Percentiles rank a stretch among this genome's conserved stretches.
Evolutionary conservation across 2,329 filamentous ascomycete genomes (phyloP).

Genomic region (Trichoderma sp.): DNA sequence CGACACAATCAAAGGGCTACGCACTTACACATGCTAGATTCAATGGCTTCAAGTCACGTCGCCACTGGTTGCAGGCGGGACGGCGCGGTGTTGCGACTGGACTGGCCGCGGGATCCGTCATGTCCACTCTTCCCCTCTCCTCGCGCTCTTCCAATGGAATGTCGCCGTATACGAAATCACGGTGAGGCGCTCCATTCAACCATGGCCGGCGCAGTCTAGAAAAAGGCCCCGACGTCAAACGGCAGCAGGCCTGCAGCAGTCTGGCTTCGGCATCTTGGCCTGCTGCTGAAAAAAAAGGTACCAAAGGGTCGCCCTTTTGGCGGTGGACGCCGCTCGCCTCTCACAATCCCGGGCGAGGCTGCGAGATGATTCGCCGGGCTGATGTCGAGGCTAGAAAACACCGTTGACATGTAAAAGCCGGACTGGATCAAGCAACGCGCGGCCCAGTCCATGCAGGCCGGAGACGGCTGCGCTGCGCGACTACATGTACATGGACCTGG

Average conservation of each 20-base stretch:
- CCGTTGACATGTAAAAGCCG: background rate
- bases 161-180: background rate
- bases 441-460: constrained; percentile 13
- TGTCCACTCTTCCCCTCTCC: background rate
- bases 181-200: constrained; percentile 4
- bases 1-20: background rate
- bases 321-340: background rate
- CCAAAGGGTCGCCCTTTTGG: background rate
- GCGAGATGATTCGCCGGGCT: constrained; percentile 12
- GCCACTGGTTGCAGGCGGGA: constrained; percentile 14
- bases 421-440: constrained; percentile 22
- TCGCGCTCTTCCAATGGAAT: background rate
- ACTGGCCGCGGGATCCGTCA: background rate
- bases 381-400: constrained; percentile 12
- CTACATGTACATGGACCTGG: background rate
- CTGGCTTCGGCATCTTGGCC: background rate
- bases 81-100: background rate
- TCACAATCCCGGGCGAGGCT: constrained; percentile 4
- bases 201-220: constrained; percentile 16
- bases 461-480: background rate
- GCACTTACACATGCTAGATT: background rate
- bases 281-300: background rate
- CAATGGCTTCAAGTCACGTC: background rate
- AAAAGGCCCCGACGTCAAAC: background rate
- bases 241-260: background rate